Base-by-base conservation (phyloP, 768 basidiomycete species). In the Boletellus ananiceps region DNA sequence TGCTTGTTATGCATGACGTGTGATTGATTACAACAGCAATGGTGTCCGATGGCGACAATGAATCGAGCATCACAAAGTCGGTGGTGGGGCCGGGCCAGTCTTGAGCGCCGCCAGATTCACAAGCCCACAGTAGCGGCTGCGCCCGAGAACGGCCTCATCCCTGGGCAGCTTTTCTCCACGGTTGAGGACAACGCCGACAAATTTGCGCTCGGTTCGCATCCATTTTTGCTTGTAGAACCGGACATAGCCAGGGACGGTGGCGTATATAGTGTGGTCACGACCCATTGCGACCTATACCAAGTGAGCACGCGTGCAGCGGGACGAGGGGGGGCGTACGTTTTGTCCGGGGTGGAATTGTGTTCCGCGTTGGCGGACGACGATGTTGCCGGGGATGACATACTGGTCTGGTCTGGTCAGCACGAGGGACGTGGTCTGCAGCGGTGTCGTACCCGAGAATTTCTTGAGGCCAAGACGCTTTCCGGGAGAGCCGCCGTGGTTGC, bases 401-500 rank as follows among this genome's bases (percentile, higher is more conserved):
- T 97, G 86, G 64, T 96, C 95, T 97, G 52, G 40, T 29, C 15
- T 5, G 21, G 54, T 54, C 52, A 57, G 52, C 50, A 36, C 11
- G 47, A 39, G 44, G 43, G 19, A 46, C 32, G 16, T 9, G 46
- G 32, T 45, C 32, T n/a, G 48, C 33, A 15, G 15, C 5, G 19
- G 13, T 18, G 25, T 63, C 78, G 6, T 55, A 89, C 95, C 94
- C 55, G 92, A 93, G 69, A 93, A 98, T 69, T 92, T 93, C 74
- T 98, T 99, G 36, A 98, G 75, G 58, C 96, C 96, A 27, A 99
- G 73, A 19, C 96, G 84, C 69, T 92, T 87, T 56, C 96, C 96
- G 12, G 92, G 86, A 0, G 93, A 93, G 52, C 90, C 88, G 51
- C 95, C 84, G 59, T 93, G 87, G 66, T 98, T 98, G 67, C 87